Evolutionary conservation across 164 flowering plant species (phyloP).

Genomic region (Vitis riparia): DNA sequence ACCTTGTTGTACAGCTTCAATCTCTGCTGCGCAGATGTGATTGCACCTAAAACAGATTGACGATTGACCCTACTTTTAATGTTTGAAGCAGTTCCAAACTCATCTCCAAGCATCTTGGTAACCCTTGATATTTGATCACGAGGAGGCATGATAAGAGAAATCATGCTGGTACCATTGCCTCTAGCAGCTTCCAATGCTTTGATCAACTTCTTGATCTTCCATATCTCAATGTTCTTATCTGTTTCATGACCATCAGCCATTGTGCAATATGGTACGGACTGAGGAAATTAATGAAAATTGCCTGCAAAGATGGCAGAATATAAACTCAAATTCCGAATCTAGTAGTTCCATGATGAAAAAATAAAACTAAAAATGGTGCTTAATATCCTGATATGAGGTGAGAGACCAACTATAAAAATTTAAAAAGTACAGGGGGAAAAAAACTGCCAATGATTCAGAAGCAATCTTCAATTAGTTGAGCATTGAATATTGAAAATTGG

Average conservation of each 20-base stretch:
- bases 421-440: too few relatives aligned
- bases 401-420: too few relatives aligned
- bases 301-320: too few relatives aligned
- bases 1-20: constrained; percentile 43
- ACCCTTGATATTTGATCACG: constrained; percentile 45
- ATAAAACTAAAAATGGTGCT: too few relatives aligned
- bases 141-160: constrained; percentile 41
- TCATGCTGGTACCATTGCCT: constrained; percentile 45
- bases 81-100: constrained; percentile 53
- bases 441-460: too few relatives aligned
- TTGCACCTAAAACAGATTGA: constrained; percentile 40
- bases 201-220: constrained; percentile 41
- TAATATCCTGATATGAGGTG: too few relatives aligned
- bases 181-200: constrained; percentile 43
- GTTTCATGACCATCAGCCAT: constrained; percentile 33
- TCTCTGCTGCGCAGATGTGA: constrained; percentile 43
- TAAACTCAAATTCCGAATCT: too few relatives aligned
- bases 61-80: constrained; percentile 52
- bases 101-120: constrained; percentile 53
- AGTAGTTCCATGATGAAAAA: too few relatives aligned
- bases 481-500: too few relatives aligned
- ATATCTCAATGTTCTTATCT: constrained; percentile 38
- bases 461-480: too few relatives aligned
- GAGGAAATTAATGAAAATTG: too few relatives aligned
- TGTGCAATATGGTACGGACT: neutral